Evolutionary conservation across 257 asterid genomes (phyloP).

Genomic region (Plantago ovata): DNA sequence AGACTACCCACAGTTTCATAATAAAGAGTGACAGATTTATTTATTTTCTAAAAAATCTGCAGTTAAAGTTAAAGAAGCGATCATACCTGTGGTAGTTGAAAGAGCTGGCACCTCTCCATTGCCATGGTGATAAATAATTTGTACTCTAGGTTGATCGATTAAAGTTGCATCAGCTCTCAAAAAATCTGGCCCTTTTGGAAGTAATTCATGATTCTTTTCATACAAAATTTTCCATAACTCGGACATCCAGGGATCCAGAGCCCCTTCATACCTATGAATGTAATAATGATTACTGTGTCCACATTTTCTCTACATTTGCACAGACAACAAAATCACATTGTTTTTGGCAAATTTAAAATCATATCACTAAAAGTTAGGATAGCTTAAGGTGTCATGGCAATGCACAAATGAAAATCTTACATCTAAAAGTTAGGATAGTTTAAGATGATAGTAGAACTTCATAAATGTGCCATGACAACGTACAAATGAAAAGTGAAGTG

Average conservation of each 20-base stretch:
- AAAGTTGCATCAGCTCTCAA: constrained; percentile 36
- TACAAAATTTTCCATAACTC: constrained; percentile 68
- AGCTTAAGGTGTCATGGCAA: no score
- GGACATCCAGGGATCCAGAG: constrained; percentile 93
- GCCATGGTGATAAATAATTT: constrained; percentile 50
- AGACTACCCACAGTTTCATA: no score
- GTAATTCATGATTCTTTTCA: constrained; percentile 42
- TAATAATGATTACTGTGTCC: constrained; percentile 14
- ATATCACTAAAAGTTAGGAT: no score
- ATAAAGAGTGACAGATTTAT: no score
- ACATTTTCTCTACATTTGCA: constrained; percentile 8
- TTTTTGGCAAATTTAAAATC: background rate
- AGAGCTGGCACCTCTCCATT: constrained; percentile 33
- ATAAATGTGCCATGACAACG: no score
- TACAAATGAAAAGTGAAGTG: no score
- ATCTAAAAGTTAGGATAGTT: no score
- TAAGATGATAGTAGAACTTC: no score
- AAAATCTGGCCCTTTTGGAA: constrained; percentile 63
- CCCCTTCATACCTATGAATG: constrained; percentile 82
- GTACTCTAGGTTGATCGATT: constrained; percentile 70
- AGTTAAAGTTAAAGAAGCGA: constrained; percentile 23
- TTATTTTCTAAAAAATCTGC: background rate
- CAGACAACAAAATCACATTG: constrained; percentile 4
- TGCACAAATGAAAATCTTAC: no score
- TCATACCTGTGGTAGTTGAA: constrained; percentile 49